phyloP scores from a whole-genome alignment of 345 rosid genomes.

The Bruguiera gymnorhiza region DNA sequence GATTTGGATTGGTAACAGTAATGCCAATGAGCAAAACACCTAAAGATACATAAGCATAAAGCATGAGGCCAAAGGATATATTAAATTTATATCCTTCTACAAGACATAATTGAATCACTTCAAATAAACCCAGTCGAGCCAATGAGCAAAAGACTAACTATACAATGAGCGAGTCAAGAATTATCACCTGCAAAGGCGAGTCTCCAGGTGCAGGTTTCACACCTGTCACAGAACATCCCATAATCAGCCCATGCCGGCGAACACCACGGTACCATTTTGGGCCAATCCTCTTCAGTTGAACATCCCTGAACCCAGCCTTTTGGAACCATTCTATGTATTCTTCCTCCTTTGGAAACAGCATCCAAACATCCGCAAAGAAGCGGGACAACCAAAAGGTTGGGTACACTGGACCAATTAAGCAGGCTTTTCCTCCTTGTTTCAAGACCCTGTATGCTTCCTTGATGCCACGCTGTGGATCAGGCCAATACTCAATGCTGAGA shows the following conservation, averaged over 20 bases:
- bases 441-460: conserved; percentile 94
- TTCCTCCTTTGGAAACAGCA: conserved; percentile 99
- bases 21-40: no score
- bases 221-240: conserved; percentile 99
- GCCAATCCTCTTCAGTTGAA: conserved; percentile 89
- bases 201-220: conserved; percentile 93
- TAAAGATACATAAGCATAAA: no score
- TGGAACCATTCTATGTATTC: conserved; percentile 96
- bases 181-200: conserved; percentile 88
- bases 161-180: conserved; percentile 5
- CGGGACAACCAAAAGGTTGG: conserved; percentile 97
- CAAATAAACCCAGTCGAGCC: background rate
- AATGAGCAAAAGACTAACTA: background rate
- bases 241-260: conserved; percentile 92
- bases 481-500: conserved; percentile 98
- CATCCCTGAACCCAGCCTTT: conserved; percentile 91
- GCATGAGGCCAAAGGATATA: no score
- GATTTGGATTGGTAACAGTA: no score
- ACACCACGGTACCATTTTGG: conserved; percentile 99
- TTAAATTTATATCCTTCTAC: no score
- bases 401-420: conserved; percentile 91
- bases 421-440: conserved; percentile 90
- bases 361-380: conserved; percentile 97
- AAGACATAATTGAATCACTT: background rate
- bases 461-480: conserved; percentile 96